phyloP scores from a whole-genome alignment of 164 flowering plant genomes.

The Platanus orientalis region DNA sequence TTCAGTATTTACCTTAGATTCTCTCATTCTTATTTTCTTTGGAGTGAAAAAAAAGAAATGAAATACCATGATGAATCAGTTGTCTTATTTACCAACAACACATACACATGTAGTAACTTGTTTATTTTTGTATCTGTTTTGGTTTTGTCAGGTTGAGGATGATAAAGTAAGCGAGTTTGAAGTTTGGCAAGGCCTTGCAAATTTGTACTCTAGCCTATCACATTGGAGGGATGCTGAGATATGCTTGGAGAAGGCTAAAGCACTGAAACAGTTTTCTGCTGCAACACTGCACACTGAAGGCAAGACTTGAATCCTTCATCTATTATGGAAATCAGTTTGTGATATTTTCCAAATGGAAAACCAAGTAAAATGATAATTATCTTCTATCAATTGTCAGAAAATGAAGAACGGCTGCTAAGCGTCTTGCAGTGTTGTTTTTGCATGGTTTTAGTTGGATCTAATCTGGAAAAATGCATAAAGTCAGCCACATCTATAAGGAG shows the following conservation, averaged over 20 bases:
- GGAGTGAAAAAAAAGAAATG: no score
- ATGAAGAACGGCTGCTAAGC: not conserved
- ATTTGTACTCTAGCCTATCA: slow-evolving; percentile 79
- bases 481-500: not conserved
- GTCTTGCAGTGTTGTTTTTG: not conserved
- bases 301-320: slow-evolving; percentile 25
- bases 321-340: not conserved
- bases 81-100: no score
- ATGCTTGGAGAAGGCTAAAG: slow-evolving; percentile 79
- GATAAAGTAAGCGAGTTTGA: slow-evolving; percentile 72
- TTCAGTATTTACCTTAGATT: no score
- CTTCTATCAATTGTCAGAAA: not conserved
- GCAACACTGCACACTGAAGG: slow-evolving; percentile 73
- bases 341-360: not conserved
- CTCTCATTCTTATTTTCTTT: no score
- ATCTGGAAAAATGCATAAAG: not conserved
- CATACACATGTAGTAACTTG: not conserved
- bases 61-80: no score
- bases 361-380: no score
- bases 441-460: not conserved
- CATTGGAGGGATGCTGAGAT: slow-evolving; percentile 90
- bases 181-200: slow-evolving; percentile 93
- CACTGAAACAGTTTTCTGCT: slow-evolving; percentile 54
- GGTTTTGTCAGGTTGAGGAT: slow-evolving; percentile 30
- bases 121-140: slow-evolving; percentile 1